These are phyloP conservation scores for Isatis lusitanica DNA, from an alignment of 441 rosid species.

Conservation along the genomic window DNA sequence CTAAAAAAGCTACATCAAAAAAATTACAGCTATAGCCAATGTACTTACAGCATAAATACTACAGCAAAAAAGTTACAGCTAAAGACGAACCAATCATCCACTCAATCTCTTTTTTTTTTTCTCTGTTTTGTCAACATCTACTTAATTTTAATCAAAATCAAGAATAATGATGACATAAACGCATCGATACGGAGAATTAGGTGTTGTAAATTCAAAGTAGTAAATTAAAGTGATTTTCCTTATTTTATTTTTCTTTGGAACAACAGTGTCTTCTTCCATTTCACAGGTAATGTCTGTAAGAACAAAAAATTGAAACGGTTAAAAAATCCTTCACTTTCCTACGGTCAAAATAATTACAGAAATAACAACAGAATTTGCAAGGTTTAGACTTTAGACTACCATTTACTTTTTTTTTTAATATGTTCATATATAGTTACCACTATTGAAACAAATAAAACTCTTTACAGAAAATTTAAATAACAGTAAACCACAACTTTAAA, in stretches of 20 bases:
- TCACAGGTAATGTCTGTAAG: neutral
- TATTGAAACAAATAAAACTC: too few species aligned
- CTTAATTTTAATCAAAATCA: constrained; percentile 14
- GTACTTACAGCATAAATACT: too few species aligned
- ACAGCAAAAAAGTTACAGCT: too few species aligned
- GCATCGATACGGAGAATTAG: neutral
- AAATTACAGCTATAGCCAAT: too few species aligned
- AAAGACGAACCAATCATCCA: too few species aligned
- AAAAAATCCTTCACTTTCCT: neutral
- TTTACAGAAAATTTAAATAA: too few species aligned
- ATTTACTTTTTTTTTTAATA: too few species aligned
- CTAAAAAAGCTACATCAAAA: too few species aligned
- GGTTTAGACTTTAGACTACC: too few species aligned
- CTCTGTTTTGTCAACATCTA: constrained; percentile 13
- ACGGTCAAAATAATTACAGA: neutral
- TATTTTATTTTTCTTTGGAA: neutral
- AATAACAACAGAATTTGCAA: neutral
- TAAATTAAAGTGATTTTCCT: neutral
- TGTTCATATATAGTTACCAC: too few species aligned
- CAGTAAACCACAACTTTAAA: neutral
- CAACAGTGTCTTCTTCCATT: neutral
- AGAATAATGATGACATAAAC: neutral
- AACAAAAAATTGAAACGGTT: neutral
- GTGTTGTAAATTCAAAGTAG: neutral
- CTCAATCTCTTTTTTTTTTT: neutral